These are phyloP conservation scores for Aspergillus panamensis DNA, from an alignment of 495 filamentous ascomycete species.

Conservation along the genomic window DNA sequence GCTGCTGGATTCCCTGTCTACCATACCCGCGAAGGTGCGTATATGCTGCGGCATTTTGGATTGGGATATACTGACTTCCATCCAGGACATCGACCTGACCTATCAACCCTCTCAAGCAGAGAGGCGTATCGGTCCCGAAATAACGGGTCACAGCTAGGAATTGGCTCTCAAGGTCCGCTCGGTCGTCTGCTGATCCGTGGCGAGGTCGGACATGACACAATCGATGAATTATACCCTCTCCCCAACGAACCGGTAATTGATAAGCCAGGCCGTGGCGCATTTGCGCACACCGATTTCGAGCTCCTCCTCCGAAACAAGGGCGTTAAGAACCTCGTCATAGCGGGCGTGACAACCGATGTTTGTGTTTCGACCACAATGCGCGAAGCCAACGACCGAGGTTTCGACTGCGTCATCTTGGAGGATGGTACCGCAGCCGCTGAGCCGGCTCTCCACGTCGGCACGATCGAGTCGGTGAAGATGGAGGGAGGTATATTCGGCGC, in stretches of 20 bases:
- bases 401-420: conserved; percentile 59
- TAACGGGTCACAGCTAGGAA: conserved; percentile 52
- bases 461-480: conserved; percentile 51
- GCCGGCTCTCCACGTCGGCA: conserved; percentile 44
- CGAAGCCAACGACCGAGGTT: conserved; percentile 71
- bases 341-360: conserved; percentile 67
- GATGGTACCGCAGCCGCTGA: conserved; percentile 53
- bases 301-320: conserved; percentile 57
- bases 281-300: conserved; percentile 62
- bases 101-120: conserved; percentile 55
- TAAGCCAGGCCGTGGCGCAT: conserved; percentile 66
- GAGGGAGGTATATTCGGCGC: conserved; percentile 61
- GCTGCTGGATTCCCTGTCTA: conserved; percentile 58
- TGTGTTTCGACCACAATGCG: conserved; percentile 67
- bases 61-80: conserved; percentile 19
- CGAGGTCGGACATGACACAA: conserved; percentile 59
- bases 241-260: conserved; percentile 60
- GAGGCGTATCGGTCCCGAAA: conserved; percentile 54
- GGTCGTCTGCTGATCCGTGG: conserved; percentile 63
- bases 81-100: conserved; percentile 57
- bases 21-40: conserved; percentile 58
- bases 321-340: conserved; percentile 62
- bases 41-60: neutral
- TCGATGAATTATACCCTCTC: conserved; percentile 56
- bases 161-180: conserved; percentile 59